Percentiles rank a stretch among this genome's conserved stretches.
phyloP scores from a whole-genome alignment of 2,329 filamentous ascomycete genomes.

The Penicillium decumbens region DNA sequence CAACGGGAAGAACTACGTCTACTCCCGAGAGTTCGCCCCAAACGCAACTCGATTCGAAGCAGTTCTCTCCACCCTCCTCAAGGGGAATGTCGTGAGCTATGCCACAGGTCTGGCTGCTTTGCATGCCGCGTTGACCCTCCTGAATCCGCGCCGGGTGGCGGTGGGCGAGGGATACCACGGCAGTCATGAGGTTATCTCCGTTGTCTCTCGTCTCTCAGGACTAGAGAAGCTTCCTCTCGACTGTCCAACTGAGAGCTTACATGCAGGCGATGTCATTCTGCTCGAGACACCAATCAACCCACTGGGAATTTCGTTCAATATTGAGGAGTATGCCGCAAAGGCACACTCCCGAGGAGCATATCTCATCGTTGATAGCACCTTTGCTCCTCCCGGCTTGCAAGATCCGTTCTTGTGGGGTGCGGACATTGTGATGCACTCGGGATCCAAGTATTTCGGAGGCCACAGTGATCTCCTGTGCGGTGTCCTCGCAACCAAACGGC shows the following conservation, averaged over 20 bases:
- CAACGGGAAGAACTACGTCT: conserved; percentile 57
- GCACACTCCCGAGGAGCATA: conserved; percentile 68
- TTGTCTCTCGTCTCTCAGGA: conserved; percentile 71
- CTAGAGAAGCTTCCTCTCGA: conserved; percentile 68
- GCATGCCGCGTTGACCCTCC: conserved; percentile 73
- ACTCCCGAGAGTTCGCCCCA: conserved; percentile 75
- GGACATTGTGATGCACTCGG: conserved; percentile 83
- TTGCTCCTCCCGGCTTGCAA: conserved; percentile 80
- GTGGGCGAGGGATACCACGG: conserved; percentile 88
- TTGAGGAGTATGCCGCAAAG: conserved; percentile 63
- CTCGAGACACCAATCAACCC: conserved; percentile 92
- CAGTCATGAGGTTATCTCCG: conserved; percentile 75
- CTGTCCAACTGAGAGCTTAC: conserved; percentile 60
- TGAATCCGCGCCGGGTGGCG: conserved; percentile 77
- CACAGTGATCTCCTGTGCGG: conserved; percentile 91
- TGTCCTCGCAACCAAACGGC: conserved; percentile 60
- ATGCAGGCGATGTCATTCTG: conserved; percentile 75
- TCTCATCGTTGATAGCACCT: conserved; percentile 81
- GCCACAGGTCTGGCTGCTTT: conserved; percentile 79
- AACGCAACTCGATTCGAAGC: conserved; percentile 82
- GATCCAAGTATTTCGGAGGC: conserved; percentile 91
- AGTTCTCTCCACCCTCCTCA: conserved; percentile 68
- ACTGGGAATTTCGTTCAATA: conserved; percentile 69
- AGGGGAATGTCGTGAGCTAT: conserved; percentile 66
- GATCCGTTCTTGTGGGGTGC: conserved; percentile 76